Conservation (phyloP, 176 grass and related monocot species). For the Zoysia japonica region DNA sequence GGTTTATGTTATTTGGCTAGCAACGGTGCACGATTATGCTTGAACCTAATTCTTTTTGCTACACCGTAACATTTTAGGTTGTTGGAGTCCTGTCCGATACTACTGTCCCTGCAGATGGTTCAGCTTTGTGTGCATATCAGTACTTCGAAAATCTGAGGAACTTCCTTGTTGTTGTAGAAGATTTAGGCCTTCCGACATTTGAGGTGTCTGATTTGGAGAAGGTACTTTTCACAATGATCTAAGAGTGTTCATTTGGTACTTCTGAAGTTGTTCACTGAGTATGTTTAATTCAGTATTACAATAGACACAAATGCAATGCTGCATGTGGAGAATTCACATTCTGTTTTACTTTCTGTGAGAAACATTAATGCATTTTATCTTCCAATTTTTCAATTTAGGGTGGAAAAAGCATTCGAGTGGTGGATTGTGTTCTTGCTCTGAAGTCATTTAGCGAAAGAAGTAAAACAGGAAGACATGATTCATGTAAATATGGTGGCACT, state of each 20-base stretch:
- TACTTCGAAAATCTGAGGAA: slow-evolving; percentile 89
- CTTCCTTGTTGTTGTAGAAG: slow-evolving; percentile 63
- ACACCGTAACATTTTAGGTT: slow-evolving; percentile 50
- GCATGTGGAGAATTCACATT: neutral
- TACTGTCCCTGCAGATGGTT: slow-evolving; percentile 55
- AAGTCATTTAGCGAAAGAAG: slow-evolving; percentile 68
- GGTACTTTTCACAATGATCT: slow-evolving; percentile 41
- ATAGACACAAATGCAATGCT: neutral
- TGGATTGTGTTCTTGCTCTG: slow-evolving; percentile 75
- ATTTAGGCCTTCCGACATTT: slow-evolving; percentile 78
- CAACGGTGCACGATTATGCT: neutral
- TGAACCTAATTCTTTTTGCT: slow-evolving; percentile 10
- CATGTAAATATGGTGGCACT: slow-evolving; percentile 55
- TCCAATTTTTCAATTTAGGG: slow-evolving; percentile 53
- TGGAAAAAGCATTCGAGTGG: slow-evolving; percentile 76
- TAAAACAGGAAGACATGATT: slow-evolving; percentile 47
- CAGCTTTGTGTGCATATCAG: slow-evolving; percentile 78
- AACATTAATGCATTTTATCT: slow-evolving; percentile 32
- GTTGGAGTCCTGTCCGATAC: slow-evolving; percentile 62
- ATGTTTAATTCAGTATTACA: slow-evolving; percentile 1
- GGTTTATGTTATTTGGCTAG: neutral
- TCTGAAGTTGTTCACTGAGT: slow-evolving; percentile 6
- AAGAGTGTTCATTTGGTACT: slow-evolving; percentile 6
- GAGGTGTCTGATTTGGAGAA: slow-evolving; percentile 85
- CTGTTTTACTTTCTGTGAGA: neutral